Evolutionary conservation across 306 rosid species (phyloP).

Genomic region (Rosa multiflora): DNA sequence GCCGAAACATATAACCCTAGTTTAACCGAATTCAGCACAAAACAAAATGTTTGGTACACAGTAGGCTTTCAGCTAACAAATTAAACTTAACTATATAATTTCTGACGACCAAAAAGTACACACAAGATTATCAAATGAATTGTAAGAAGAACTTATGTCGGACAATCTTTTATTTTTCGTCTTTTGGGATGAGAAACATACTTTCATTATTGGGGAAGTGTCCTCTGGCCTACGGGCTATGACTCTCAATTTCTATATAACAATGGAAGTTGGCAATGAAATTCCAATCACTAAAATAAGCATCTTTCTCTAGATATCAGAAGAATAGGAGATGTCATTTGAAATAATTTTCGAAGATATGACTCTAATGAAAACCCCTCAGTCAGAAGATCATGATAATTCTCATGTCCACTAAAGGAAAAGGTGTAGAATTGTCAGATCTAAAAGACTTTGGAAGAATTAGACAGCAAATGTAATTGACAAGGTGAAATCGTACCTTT

Average conservation of each 20-base stretch:
- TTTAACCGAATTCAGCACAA: background rate
- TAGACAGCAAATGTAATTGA: background rate
- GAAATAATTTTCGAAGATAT: background rate
- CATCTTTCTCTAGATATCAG: background rate
- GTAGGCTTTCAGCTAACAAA: background rate
- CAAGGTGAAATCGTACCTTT: constrained; percentile 39
- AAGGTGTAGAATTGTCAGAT: background rate
- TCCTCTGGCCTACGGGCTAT: background rate
- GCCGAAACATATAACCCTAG: background rate
- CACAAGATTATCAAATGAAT: background rate
- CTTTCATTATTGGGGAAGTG: background rate
- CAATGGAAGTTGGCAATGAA: background rate
- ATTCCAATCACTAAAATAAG: background rate
- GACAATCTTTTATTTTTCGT: background rate
- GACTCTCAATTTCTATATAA: background rate
- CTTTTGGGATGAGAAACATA: background rate
- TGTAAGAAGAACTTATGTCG: background rate
- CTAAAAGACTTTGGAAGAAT: background rate
- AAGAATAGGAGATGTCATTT: background rate
- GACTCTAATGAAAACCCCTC: background rate
- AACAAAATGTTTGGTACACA: background rate
- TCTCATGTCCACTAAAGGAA: too few relatives aligned
- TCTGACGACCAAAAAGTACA: background rate
- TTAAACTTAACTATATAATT: background rate
- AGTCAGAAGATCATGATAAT: background rate